Conservation (phyloP, 2,329 filamentous ascomycete genomes). For the Exophiala lecanii-corni region DNA sequence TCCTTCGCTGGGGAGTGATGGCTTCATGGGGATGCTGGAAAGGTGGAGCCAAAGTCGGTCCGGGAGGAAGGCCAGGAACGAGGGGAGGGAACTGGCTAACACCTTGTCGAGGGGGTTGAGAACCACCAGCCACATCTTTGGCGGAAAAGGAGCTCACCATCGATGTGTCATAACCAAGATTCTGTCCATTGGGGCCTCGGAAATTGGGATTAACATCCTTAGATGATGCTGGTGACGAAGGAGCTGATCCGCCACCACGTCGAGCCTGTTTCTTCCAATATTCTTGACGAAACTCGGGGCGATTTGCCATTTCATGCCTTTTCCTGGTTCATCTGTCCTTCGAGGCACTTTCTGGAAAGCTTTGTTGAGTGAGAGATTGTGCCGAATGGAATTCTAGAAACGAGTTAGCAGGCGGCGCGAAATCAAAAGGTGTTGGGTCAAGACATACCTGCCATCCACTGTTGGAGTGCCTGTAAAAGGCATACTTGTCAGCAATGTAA, state of each 20-base stretch:
- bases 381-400: slow-evolving; percentile 81
- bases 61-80: slow-evolving; percentile 15
- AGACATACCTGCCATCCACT: slow-evolving; percentile 81
- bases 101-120: slow-evolving; percentile 12
- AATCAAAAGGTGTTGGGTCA: neutral
- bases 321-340: slow-evolving; percentile 89
- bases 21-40: slow-evolving; percentile 40
- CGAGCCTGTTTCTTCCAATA: slow-evolving; percentile 66
- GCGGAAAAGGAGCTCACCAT: slow-evolving; percentile 40
- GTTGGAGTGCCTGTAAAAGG: slow-evolving; percentile 83
- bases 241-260: slow-evolving; percentile 37
- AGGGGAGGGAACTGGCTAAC: slow-evolving; percentile 21
- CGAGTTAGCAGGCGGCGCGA: slow-evolving; percentile 11
- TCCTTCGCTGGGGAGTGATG: slow-evolving; percentile 46
- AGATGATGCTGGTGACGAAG: slow-evolving; percentile 41
- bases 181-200: slow-evolving; percentile 33
- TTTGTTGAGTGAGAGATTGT: slow-evolving; percentile 93
- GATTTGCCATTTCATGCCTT: slow-evolving; percentile 99
- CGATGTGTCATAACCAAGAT: slow-evolving; percentile 28
- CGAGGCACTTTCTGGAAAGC: slow-evolving; percentile 90
- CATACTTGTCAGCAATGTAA: slow-evolving; percentile 85
- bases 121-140: slow-evolving; percentile 11
- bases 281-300: slow-evolving; percentile 76
- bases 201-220: slow-evolving; percentile 38
- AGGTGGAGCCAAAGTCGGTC: slow-evolving; percentile 31